These are phyloP conservation scores for Auricularia heimuer DNA, from an alignment of 768 basidiomycete species.

Conservation along the genomic window DNA sequence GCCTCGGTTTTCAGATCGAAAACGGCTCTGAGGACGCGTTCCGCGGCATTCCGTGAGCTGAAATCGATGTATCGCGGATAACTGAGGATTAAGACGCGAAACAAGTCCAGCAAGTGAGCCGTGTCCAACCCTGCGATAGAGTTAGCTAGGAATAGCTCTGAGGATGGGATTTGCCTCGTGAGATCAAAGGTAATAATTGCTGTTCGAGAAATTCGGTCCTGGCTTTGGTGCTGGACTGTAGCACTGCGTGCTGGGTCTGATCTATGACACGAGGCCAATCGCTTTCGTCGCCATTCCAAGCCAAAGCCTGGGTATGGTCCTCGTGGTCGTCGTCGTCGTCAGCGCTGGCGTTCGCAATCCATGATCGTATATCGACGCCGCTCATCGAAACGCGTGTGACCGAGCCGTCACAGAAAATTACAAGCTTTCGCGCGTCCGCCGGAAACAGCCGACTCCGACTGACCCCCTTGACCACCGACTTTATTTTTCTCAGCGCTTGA, in stretches of 20 bases:
- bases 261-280: conserved; percentile 49
- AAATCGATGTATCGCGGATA: conserved; percentile 73
- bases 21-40: conserved; percentile 20
- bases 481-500: no score
- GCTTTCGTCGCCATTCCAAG: conserved; percentile 42
- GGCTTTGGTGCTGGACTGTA: conserved; percentile 43
- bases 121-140: conserved; percentile 42
- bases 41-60: conserved; percentile 60
- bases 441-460: not conserved
- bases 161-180: conserved; percentile 37
- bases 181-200: conserved; percentile 46
- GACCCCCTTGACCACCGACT: no score
- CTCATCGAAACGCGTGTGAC: conserved; percentile 11
- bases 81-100: conserved; percentile 62
- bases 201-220: conserved; percentile 54
- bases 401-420: not conserved
- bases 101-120: conserved; percentile 56
- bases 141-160: conserved; percentile 4
- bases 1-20: not conserved
- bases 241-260: conserved; percentile 40
- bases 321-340: conserved; percentile 25
- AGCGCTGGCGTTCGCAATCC: conserved; percentile 43
- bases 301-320: conserved; percentile 13
- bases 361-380: conserved; percentile 51
- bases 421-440: not conserved